Conservation (phyloP, 352 stramenopile species). For the Thraustochytrium sp. region DNA sequence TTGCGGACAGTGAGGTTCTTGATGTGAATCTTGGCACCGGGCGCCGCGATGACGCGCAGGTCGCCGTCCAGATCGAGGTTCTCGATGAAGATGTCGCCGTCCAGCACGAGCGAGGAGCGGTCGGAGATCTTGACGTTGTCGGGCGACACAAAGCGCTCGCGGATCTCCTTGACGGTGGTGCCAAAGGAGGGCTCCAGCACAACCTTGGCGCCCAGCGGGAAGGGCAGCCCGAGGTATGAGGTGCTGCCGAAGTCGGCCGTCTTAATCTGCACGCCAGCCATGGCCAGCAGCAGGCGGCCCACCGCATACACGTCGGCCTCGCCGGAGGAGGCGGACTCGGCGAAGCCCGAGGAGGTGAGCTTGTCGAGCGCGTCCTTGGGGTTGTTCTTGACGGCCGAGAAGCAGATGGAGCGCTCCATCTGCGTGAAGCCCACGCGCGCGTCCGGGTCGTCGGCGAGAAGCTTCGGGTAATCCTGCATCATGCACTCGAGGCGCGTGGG, state of each 20-base stretch:
- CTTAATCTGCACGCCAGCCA: conserved; percentile 46
- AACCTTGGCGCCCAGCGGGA: conserved; percentile 47
- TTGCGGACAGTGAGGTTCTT: conserved; percentile 61
- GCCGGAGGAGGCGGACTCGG: conserved; percentile 50
- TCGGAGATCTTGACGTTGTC: conserved; percentile 62
- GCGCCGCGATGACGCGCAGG: conserved; percentile 60
- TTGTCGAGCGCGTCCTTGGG: conserved; percentile 48
- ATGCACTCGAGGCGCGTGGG: conserved; percentile 85
- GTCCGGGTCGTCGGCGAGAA: conserved; percentile 55
- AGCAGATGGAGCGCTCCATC: conserved; percentile 67
- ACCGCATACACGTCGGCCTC: conserved; percentile 46
- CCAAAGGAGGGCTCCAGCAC: conserved; percentile 46
- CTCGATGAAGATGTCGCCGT: conserved; percentile 64
- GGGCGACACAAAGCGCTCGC: conserved; percentile 56
- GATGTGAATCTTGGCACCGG: conserved; percentile 57
- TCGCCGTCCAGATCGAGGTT: conserved; percentile 67
- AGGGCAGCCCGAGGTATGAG: conserved; percentile 24
- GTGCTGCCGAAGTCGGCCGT: conserved; percentile 47
- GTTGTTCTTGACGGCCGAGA: conserved; percentile 59
- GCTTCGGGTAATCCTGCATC: conserved; percentile 88
- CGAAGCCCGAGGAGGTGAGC: conserved; percentile 35
- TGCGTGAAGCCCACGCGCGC: conserved; percentile 77
- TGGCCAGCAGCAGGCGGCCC: not conserved
- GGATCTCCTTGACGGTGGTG: conserved; percentile 56
- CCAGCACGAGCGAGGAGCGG: conserved; percentile 62